These are phyloP conservation scores for Schizosaccharomyces cryophilus DNA, from an alignment of 805 yeast genomes.

Conservation along the genomic window DNA sequence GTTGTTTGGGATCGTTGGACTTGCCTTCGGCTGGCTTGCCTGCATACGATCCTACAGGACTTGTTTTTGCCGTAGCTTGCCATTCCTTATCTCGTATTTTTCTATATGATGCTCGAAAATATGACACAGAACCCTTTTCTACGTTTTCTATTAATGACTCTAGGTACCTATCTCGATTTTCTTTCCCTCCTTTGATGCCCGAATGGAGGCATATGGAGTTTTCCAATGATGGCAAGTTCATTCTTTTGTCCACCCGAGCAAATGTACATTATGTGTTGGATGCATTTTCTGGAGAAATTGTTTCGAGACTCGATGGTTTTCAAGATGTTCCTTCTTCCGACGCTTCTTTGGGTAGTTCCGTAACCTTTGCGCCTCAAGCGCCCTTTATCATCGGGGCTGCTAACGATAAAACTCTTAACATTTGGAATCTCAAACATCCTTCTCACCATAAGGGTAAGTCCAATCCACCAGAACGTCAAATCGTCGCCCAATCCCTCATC, in stretches of 20 bases:
- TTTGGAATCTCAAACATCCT: neutral
- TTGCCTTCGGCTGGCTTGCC: slow-evolving; percentile 30
- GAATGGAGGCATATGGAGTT: slow-evolving; percentile 43
- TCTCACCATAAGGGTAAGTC: neutral
- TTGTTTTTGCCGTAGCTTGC: slow-evolving; percentile 48
- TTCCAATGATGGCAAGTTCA: slow-evolving; percentile 45
- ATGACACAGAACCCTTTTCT: slow-evolving; percentile 33
- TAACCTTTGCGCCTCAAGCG: slow-evolving; percentile 46
- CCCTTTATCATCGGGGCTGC: slow-evolving; percentile 22
- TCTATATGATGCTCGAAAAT: slow-evolving; percentile 36
- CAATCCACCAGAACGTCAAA: neutral
- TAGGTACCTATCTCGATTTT: neutral
- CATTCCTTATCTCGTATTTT: slow-evolving; percentile 22
- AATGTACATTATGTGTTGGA: slow-evolving; percentile 40
- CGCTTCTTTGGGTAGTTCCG: slow-evolving; percentile 22
- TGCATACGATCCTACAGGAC: slow-evolving; percentile 66
- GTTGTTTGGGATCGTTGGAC: slow-evolving; percentile 37
- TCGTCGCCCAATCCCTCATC: neutral
- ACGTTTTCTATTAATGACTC: slow-evolving; percentile 17
- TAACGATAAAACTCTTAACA: slow-evolving; percentile 26
- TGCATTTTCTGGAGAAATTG: slow-evolving; percentile 35
- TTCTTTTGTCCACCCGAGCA: slow-evolving; percentile 34
- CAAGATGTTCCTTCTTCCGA: slow-evolving; percentile 14
- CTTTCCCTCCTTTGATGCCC: slow-evolving; percentile 3
- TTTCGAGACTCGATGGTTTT: slow-evolving; percentile 23